A percentile compares a stretch with the other conserved stretches of the same genome.
phyloP scores from a whole-genome alignment of 345 rosid species.

The Hibiscus mutabilis region DNA sequence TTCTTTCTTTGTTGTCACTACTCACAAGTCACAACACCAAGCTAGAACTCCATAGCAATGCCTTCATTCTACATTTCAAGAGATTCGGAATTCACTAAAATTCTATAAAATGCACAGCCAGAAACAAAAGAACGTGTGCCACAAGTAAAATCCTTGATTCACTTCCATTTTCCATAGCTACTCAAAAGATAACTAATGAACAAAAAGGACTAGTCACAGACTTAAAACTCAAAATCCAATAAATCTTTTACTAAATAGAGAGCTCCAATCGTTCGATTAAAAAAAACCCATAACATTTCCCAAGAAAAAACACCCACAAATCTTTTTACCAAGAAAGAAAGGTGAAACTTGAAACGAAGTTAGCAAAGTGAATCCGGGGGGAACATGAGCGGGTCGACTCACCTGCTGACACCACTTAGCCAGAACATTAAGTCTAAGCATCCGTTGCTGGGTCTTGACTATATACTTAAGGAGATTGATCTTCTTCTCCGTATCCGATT shows the following conservation, averaged over 20 bases:
- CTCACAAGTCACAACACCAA: not conserved
- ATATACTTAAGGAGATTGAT: constrained; percentile 72
- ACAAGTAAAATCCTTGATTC: not conserved
- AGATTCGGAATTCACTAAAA: not conserved
- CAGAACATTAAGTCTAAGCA: constrained; percentile 87
- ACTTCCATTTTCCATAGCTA: not conserved
- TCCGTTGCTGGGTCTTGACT: constrained; percentile 82
- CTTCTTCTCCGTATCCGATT: constrained; percentile 82
- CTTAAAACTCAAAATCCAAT: not conserved
- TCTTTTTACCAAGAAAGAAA: not conserved
- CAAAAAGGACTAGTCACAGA: not conserved
- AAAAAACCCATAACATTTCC: not conserved
- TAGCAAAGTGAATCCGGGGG: not conserved
- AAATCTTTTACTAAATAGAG: not conserved
- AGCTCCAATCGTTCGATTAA: not conserved
- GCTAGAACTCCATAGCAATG: not conserved
- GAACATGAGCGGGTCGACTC: not conserved
- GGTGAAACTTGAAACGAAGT: not conserved
- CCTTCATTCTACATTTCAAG: not conserved
- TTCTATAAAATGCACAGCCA: not conserved
- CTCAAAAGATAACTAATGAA: not conserved
- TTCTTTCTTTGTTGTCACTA: not conserved
- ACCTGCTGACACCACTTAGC: constrained; percentile 99
- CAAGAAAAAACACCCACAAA: not conserved
- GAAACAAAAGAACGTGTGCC: not conserved